Percentiles rank a stretch among this genome's conserved stretches.
phyloP scores from a whole-genome alignment of 805 yeast genomes.

The Candida argentea region DNA sequence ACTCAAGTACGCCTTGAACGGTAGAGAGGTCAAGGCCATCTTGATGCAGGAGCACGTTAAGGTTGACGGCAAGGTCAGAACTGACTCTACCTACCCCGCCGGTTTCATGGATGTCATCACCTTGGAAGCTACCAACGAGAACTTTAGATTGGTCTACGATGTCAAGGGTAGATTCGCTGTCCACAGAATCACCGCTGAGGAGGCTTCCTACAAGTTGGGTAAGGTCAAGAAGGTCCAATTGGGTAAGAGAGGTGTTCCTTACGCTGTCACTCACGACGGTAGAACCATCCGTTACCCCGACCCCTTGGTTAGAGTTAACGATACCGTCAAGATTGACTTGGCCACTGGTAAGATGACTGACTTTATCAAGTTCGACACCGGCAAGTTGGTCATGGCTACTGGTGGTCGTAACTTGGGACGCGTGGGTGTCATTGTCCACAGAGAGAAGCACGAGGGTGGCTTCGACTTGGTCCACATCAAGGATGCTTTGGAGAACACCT shows the following conservation, averaged over 20 bases:
- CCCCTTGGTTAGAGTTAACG: conserved; percentile 15
- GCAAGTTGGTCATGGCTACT: conserved; percentile 32
- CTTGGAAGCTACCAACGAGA: conserved; percentile 22
- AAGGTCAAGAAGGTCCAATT: conserved; percentile 17
- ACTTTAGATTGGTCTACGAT: conserved; percentile 20
- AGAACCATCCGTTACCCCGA: conserved; percentile 19
- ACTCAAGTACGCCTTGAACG: conserved; percentile 25
- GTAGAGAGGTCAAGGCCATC: conserved; percentile 25
- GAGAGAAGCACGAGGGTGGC: conserved; percentile 35
- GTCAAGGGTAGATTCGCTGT: conserved; percentile 20
- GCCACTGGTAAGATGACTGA: conserved; percentile 19
- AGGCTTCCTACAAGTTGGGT: conserved; percentile 17
- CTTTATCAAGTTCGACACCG: conserved; percentile 29
- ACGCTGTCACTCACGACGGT: conserved; percentile 19
- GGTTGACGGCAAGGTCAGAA: conserved; percentile 26
- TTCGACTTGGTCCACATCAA: conserved; percentile 34
- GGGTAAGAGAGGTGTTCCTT: conserved; percentile 17
- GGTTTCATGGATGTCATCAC: conserved; percentile 24
- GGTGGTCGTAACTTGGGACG: conserved; percentile 36
- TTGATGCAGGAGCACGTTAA: conserved; percentile 24
- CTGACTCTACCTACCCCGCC: conserved; percentile 23
- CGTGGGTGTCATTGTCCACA: conserved; percentile 33
- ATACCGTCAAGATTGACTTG: conserved; percentile 16
- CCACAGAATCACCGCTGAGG: conserved; percentile 19
- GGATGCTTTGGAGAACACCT: conserved; percentile 31